Conservation (phyloP, 1,284 basidiomycete genomes). For the Rhodotorula mucilaginosa region DNA sequence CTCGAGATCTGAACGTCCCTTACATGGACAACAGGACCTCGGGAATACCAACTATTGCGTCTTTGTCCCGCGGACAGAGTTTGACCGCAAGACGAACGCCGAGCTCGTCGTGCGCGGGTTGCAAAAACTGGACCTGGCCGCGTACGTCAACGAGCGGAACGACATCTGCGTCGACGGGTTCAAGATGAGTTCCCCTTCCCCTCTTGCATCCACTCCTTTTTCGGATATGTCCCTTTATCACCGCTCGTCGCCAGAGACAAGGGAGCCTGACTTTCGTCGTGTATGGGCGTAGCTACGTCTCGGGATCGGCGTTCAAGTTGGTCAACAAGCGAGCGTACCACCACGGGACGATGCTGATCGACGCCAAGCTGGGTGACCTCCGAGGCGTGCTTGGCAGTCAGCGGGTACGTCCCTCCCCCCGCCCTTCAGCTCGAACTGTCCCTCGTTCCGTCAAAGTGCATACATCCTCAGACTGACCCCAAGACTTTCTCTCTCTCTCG, state of each 20-base stretch:
- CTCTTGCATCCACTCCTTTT: too few species aligned
- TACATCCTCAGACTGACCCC: too few species aligned
- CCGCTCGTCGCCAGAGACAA: too few species aligned
- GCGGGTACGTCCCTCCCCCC: conserved; percentile 57
- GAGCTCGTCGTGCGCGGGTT: conserved; percentile 76
- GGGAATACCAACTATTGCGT: conserved; percentile 98
- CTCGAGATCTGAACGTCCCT: too few species aligned
- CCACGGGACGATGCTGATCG: conserved; percentile 98
- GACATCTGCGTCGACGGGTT: conserved; percentile 78
- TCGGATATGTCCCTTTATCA: too few species aligned
- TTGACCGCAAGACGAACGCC: conserved; percentile 77
- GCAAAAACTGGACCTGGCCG: conserved; percentile 67
- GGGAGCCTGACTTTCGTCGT: not conserved
- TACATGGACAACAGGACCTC: conserved; percentile 63
- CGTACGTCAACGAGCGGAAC: conserved; percentile 81
- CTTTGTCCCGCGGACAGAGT: conserved; percentile 74
- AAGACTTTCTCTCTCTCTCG: too few species aligned
- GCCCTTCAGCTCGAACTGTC: not conserved
- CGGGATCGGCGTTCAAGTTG: conserved; percentile 97
- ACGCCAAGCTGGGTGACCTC: conserved; percentile 67
- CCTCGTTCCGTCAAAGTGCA: too few species aligned
- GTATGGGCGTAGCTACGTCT: conserved; percentile 61
- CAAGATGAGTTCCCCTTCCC: conserved; percentile 68
- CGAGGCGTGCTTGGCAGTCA: conserved; percentile 68
- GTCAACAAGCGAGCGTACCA: conserved; percentile 89